Percentiles rank a stretch among this genome's conserved stretches.
These are phyloP conservation scores for Musa acuminata DNA, from an alignment of 176 grass and related monocot species.

Conservation along the genomic window DNA sequence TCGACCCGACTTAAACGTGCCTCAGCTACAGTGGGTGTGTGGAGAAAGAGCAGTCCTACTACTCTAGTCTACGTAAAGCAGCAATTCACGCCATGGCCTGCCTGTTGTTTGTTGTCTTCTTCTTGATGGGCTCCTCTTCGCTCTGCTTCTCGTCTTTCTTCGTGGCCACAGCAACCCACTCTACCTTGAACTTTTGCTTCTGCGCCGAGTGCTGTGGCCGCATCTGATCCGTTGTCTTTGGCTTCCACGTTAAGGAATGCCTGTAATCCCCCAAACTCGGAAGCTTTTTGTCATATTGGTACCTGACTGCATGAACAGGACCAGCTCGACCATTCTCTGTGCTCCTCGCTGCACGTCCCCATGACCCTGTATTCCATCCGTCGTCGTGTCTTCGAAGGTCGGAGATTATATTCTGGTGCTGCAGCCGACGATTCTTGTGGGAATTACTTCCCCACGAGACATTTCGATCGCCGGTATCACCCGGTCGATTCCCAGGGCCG, in stretches of 20 bases:
- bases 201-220: not conserved
- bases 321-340: not conserved
- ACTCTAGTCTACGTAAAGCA: too few relatives aligned
- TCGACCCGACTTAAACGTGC: too few relatives aligned
- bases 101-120: conserved; percentile 6
- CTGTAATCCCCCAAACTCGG: conserved; percentile 7
- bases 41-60: too few relatives aligned
- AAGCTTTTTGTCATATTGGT: not conserved
- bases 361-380: not conserved
- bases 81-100: not conserved
- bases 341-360: not conserved
- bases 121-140: not conserved
- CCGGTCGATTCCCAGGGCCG: not conserved
- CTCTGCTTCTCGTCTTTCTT: conserved; percentile 6
- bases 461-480: not conserved
- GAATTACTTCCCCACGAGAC: not conserved
- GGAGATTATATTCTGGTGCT: not conserved
- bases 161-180: conserved; percentile 40
- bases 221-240: not conserved
- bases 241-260: not conserved
- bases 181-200: conserved; percentile 16
- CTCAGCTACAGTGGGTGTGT: too few relatives aligned
- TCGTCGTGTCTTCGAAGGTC: not conserved
- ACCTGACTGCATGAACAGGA: not conserved
- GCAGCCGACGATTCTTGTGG: not conserved